These are phyloP conservation scores for Handroanthus guayacan DNA, from an alignment of 257 asterid species.

Conservation along the genomic window DNA sequence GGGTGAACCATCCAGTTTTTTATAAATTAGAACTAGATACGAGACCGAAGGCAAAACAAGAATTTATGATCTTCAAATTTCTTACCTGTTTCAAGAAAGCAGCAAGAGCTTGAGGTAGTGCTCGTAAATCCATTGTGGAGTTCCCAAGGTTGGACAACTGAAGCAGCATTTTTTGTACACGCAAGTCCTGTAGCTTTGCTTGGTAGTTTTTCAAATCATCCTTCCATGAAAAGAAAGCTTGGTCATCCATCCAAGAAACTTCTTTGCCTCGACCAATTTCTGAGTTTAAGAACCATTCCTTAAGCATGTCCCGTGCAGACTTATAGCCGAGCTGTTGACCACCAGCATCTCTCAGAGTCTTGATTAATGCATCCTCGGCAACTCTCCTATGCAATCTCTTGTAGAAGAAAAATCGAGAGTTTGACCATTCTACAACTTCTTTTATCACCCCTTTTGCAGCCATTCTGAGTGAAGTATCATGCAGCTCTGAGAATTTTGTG, in stretches of 20 bases:
- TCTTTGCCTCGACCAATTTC: slow-evolving; percentile 55
- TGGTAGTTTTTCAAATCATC: slow-evolving; percentile 70
- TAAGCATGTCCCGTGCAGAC: slow-evolving; percentile 64
- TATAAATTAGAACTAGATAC: not conserved
- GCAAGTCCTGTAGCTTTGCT: slow-evolving; percentile 69
- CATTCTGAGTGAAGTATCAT: slow-evolving; percentile 92
- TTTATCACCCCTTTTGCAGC: slow-evolving; percentile 91
- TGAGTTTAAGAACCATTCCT: slow-evolving; percentile 75
- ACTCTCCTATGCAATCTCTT: slow-evolving; percentile 77
- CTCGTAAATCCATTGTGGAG: slow-evolving; percentile 71
- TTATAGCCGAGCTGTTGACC: slow-evolving; percentile 68
- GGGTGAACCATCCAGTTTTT: not conserved
- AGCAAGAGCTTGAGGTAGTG: slow-evolving; percentile 81
- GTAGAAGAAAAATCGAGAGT: slow-evolving; percentile 77
- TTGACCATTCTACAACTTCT: slow-evolving; percentile 82
- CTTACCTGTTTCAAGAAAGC: slow-evolving; percentile 78
- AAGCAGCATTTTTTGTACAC: slow-evolving; percentile 61
- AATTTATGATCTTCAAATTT: not conserved
- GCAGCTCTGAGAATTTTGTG: slow-evolving; percentile 91
- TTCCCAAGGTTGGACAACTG: slow-evolving; percentile 74
- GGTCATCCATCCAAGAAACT: slow-evolving; percentile 73
- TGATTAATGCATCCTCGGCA: slow-evolving; percentile 73
- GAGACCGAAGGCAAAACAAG: not conserved
- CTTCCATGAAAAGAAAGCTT: slow-evolving; percentile 79
- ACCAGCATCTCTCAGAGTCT: slow-evolving; percentile 76